Evolutionary conservation across 2,329 filamentous ascomycete species (phyloP), one percentile per base, ranked within the genome.

Genomic region (Diaporthe capsici): DNA sequence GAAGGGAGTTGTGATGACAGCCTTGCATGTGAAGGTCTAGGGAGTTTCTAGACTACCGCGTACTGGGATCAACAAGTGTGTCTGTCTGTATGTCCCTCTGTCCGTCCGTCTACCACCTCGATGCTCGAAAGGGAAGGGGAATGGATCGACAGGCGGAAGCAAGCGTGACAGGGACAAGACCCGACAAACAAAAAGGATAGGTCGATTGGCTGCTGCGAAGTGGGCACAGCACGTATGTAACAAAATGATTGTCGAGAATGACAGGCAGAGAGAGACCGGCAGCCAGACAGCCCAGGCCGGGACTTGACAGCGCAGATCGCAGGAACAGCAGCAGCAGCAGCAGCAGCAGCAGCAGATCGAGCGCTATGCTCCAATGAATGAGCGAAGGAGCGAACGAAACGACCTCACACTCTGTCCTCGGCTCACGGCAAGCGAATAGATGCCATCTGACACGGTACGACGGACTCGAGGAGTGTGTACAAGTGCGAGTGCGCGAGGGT

Each of bases 1-100:
- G 37, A 17, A 57, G 61, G 25, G 3, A 39, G 25, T 6, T 42
- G 53, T n/a, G 51, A 22, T 31, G 58, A 72, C 37, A 57, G 58
- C 73, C 42, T 61, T 20, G 67, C 53, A 71, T 67, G 73, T 65
- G 73, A 71, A 65, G 73, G 60, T 72, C 39, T n/a, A 47, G 13
- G 28, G 31, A 53, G 57, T 72, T 13, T 61, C 10, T 37, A n/a
- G 55, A 60, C 39, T 25, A 51, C 42, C 17, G 17, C 7, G 58
- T 34, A 1, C n/a, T 73, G 49, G 37, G 20, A 53, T 47, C 71
- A 37, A 51, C 63, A 67, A 53, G 47, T 34, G 65, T 39, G 47
- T 68, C 22, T n/a, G 31, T 31, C 58, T 12, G 4, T 47, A 9
- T 22, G 34, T 13, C 34, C 39, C 10, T 57, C 7, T 34, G 22